Conservation (phyloP, 495 filamentous ascomycete species). For the Chaetomium tenue region DNA sequence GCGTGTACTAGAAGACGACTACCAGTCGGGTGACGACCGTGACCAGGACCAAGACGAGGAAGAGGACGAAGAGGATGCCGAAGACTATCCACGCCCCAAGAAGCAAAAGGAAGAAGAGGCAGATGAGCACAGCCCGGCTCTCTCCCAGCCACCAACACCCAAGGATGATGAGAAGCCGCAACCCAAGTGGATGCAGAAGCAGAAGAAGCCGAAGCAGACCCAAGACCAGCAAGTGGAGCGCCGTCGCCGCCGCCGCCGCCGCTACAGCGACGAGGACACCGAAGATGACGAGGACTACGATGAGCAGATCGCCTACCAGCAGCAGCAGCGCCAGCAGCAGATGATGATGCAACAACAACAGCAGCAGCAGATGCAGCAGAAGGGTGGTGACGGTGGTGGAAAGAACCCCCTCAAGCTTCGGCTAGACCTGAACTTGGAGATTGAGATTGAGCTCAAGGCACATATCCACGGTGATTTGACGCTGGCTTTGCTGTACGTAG, state of each 20-base stretch:
- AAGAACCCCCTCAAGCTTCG: slow-evolving; percentile 74
- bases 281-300: slow-evolving; percentile 20
- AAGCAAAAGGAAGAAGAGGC: slow-evolving; percentile 20
- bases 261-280: slow-evolving; percentile 16
- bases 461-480: slow-evolving; percentile 91
- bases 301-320: slow-evolving; percentile 24
- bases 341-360: slow-evolving; percentile 31
- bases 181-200: slow-evolving; percentile 39
- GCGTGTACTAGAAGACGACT: slow-evolving; percentile 25
- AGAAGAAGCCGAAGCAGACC: slow-evolving; percentile 23
- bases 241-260: slow-evolving; percentile 22
- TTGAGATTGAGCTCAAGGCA: slow-evolving; percentile 87
- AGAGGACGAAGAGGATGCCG: slow-evolving; percentile 26
- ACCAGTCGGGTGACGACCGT: slow-evolving; percentile 21
- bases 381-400: slow-evolving; percentile 49
- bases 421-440: slow-evolving; percentile 82
- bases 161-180: slow-evolving; percentile 36
- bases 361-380: slow-evolving; percentile 25
- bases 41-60: slow-evolving; percentile 25
- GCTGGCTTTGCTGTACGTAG: slow-evolving; percentile 73
- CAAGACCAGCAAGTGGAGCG: slow-evolving; percentile 27
- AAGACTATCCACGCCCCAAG: slow-evolving; percentile 15
- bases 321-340: slow-evolving; percentile 32
- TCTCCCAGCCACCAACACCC: slow-evolving; percentile 38
- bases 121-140: slow-evolving; percentile 25